Base-by-base conservation (phyloP, 805 yeast genomes). In the Barnettozyma sp. region DNA sequence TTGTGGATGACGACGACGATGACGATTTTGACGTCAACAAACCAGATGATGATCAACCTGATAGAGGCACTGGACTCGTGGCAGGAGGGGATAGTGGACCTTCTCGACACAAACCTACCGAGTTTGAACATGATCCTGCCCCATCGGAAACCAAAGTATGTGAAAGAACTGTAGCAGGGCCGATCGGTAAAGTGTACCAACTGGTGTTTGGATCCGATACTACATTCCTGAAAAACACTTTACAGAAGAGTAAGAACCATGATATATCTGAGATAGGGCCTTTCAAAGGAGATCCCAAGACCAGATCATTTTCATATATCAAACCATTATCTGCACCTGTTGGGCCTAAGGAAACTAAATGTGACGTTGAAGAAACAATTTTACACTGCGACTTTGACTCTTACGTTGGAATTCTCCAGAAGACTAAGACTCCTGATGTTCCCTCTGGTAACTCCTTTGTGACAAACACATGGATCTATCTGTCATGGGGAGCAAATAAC, bases 381-480 rank as follows among this genome's bases (percentile, higher is more conserved):
- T 74, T 76, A 21, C 63, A 68, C 28, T 62, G 52, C 36, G 78
- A 81, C 48, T 63, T 71, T 14, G 63, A 69, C 6, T 59, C 63
- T 18, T 60, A 54, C 38, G 63, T 76, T 16, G 62, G 65, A 21
- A 73, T 77, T 3, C 64, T 69, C 3, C 83, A 79, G 44, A 54
- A 64, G 2, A 76, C 87, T 0, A 70, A 67, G 33, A 78, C 86
- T 0, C 94, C 92, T 0, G 92, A 82, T 59, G 85, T 82, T n/a
- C 94, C 94, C 0, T 76, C 82, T 22, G 92, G 94, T 7, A 70
- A 65, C 43, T 64, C 81, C 0, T 83, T 83, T 46, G 65, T 68
- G 31, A 81, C 80, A 4, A 65, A 68, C 35, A 78, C 92, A 2
- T 63, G 66, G 20, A 66, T 71, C 23, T 68, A 68, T 45, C 56